These are phyloP conservation scores for Letharia lupina DNA, from an alignment of 495 filamentous ascomycete species.

Conservation along the genomic window DNA sequence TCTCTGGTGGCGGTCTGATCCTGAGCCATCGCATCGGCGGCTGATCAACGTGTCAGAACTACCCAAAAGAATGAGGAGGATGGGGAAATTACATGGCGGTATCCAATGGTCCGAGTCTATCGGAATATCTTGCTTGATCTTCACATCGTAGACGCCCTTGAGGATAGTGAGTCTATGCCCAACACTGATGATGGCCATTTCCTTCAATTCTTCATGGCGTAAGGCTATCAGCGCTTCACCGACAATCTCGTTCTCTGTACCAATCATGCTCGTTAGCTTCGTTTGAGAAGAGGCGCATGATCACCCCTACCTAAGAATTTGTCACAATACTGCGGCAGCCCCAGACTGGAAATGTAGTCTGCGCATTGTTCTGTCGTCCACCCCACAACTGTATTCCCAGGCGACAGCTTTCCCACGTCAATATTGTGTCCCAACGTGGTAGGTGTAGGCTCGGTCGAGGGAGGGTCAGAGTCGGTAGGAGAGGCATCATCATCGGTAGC, in stretches of 20 bases:
- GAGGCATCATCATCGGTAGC: conserved; percentile 71
- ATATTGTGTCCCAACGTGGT: conserved; percentile 69
- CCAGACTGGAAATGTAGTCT: conserved; percentile 71
- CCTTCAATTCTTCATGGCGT: conserved; percentile 85
- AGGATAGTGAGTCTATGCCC: conserved; percentile 91
- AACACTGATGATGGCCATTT: conserved; percentile 86
- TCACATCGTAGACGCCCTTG: conserved; percentile 90
- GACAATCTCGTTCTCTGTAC: conserved; percentile 80
- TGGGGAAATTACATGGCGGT: conserved; percentile 64
- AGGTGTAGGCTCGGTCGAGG: conserved; percentile 78
- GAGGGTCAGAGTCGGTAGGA: conserved; percentile 71
- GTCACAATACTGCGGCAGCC: conserved; percentile 75
- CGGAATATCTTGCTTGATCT: conserved; percentile 81
- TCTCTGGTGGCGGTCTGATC: conserved; percentile 83
- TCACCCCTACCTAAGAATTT: conserved; percentile 61
- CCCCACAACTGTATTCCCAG: conserved; percentile 71
- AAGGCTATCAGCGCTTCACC: conserved; percentile 85
- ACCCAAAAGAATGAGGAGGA: neutral
- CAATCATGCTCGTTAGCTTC: neutral
- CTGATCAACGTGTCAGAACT: conserved; percentile 37
- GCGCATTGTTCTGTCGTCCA: conserved; percentile 87
- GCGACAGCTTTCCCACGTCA: conserved; percentile 54
- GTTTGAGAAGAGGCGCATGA: conserved; percentile 3
- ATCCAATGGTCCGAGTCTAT: conserved; percentile 91
- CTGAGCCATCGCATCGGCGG: conserved; percentile 77